phyloP scores from a whole-genome alignment of 768 basidiomycete species.

The Amanita polypyramis region DNA sequence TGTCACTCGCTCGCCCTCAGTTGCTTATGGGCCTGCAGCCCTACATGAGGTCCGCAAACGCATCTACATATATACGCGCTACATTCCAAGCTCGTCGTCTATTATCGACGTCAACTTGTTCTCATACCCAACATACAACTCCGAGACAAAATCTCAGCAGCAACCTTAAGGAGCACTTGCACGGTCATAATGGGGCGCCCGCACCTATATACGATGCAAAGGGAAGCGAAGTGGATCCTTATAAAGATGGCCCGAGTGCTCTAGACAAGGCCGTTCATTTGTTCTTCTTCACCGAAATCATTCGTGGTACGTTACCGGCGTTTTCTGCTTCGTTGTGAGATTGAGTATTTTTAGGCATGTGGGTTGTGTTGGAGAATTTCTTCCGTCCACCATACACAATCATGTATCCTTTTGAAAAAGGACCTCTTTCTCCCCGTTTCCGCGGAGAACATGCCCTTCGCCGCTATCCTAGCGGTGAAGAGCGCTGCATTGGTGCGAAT shows the following conservation, averaged over 20 bases:
- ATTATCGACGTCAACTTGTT: constrained; percentile 32
- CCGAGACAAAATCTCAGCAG: constrained; percentile 23
- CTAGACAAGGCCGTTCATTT: constrained; percentile 93
- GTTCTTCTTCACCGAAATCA: constrained; percentile 98
- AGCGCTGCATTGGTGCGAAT: constrained; percentile 90
- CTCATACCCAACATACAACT: constrained; percentile 27
- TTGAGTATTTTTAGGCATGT: constrained; percentile 64
- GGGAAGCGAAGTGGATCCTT: constrained; percentile 52
- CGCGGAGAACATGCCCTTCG: constrained; percentile 97
- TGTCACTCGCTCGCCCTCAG: constrained; percentile 48
- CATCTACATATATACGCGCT: constrained; percentile 20
- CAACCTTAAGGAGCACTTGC: constrained; percentile 22
- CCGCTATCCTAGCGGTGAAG: constrained; percentile 95
- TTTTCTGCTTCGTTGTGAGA: constrained; percentile 3
- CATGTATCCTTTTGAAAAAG: constrained; percentile 98
- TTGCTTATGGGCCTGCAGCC: constrained; percentile 43
- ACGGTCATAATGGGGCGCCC: constrained; percentile 15
- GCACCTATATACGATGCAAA: constrained; percentile 25
- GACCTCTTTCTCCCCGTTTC: constrained; percentile 94
- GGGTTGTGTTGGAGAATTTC: constrained; percentile 89
- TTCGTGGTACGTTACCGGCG: constrained; percentile 52
- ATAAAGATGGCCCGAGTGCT: constrained; percentile 75
- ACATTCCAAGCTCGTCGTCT: constrained; percentile 38
- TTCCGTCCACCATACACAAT: constrained; percentile 97
- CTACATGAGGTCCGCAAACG: constrained; percentile 25